A percentile compares a stretch with the other conserved stretches of the same genome.
Evolutionary conservation across 495 filamentous ascomycete genomes (phyloP).

Genomic region (Penicillium goetzii): DNA sequence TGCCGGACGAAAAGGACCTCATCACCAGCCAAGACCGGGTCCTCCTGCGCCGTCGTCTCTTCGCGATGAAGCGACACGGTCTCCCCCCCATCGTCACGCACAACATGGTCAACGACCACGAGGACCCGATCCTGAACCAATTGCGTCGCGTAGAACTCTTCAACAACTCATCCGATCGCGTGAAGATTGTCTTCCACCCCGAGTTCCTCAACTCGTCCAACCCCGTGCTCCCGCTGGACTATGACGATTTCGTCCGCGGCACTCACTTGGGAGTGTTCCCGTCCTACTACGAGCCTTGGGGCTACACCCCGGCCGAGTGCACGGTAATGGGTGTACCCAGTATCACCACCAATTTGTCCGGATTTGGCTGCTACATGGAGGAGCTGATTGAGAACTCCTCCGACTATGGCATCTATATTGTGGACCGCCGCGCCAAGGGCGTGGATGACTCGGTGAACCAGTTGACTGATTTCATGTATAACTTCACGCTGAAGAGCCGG

Average conservation of each 20-base stretch:
- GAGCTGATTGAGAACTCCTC: conserved; percentile 97
- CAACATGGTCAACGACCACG: conserved; percentile 94
- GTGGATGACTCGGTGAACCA: conserved; percentile 98
- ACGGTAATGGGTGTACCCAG: conserved; percentile 99
- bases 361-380: conserved; percentile 99
- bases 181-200: conserved; percentile 97
- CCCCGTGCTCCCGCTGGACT: conserved; percentile 92
- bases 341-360: conserved; percentile 97
- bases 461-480: conserved; percentile 88
- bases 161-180: conserved; percentile 91
- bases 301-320: conserved; percentile 97
- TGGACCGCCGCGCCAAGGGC: conserved; percentile 93
- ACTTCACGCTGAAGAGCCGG: conserved; percentile 91
- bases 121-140: conserved; percentile 95
- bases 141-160: conserved; percentile 95
- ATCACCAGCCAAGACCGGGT: conserved; percentile 90
- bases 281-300: conserved; percentile 99
- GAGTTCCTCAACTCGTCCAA: conserved; percentile 96
- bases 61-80: conserved; percentile 89
- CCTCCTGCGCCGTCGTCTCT: conserved; percentile 86
- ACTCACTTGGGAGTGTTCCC: conserved; percentile 94
- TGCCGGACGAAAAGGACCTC: conserved; percentile 95
- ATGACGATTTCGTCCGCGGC: conserved; percentile 97
- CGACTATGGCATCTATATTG: conserved; percentile 99
- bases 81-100: conserved; percentile 98